Evolutionary conservation across 768 basidiomycete species (phyloP).

Genomic region (Candolleomyces aberdarensis): DNA sequence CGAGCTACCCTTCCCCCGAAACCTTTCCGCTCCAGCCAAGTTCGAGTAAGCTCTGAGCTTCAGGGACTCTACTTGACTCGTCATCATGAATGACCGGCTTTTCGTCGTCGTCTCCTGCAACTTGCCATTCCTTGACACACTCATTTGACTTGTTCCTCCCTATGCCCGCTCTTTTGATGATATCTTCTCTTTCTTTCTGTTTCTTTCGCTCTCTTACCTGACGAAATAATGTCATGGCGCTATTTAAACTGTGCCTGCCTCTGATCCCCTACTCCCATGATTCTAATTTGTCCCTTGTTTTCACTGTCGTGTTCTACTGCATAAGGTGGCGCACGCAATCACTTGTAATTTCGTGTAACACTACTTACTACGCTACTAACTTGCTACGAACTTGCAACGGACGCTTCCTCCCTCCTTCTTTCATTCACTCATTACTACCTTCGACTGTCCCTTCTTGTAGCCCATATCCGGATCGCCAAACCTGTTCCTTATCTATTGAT

Average conservation of each 20-base stretch:
- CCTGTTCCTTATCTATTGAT: no score
- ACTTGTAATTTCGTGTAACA: no score
- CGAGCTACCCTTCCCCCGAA: neutral
- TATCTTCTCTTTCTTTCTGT: neutral
- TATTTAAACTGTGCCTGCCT: neutral
- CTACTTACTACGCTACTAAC: no score
- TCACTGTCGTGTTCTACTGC: no score
- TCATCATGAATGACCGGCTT: neutral
- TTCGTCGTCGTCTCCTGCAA: neutral
- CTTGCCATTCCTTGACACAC: neutral
- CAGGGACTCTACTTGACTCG: neutral
- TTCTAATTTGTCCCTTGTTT: no score
- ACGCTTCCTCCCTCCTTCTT: no score
- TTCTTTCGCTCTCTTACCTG: neutral
- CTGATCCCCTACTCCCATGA: no score
- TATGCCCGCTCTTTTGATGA: neutral
- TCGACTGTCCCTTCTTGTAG: no score
- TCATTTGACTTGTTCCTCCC: neutral
- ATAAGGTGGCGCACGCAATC: no score
- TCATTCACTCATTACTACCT: no score
- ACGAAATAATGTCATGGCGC: neutral
- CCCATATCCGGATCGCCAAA: no score
- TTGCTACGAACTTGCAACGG: no score
- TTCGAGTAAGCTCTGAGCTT: neutral
- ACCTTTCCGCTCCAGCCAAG: neutral